Percentiles rank a stretch among this genome's conserved stretches.
Evolutionary conservation across 2,329 filamentous ascomycete genomes (phyloP).

Genomic region (Fusarium pininemorale): DNA sequence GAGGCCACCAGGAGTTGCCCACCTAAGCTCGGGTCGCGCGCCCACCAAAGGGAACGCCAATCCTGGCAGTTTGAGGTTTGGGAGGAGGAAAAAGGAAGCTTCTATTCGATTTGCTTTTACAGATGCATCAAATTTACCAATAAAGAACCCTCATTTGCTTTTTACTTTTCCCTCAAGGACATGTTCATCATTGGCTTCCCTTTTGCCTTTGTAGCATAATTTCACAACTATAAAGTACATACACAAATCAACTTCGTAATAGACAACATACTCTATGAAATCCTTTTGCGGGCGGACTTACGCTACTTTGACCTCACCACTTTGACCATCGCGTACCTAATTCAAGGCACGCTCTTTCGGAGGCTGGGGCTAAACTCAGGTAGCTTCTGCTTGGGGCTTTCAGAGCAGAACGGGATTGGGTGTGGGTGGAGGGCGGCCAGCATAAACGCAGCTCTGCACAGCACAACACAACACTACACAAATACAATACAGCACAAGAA

Average conservation of each 20-base stretch:
- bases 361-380: slow-evolving; percentile 31
- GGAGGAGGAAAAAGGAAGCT: slow-evolving; percentile 20
- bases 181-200: background rate
- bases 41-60: slow-evolving; percentile 14
- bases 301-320: slow-evolving; percentile 30
- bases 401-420: slow-evolving; percentile 26
- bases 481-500: slow-evolving; percentile 11
- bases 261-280: background rate
- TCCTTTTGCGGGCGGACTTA: slow-evolving; percentile 14
- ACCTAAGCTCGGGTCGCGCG: slow-evolving; percentile 13
- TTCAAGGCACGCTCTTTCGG: slow-evolving; percentile 36
- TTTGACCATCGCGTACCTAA: slow-evolving; percentile 17
- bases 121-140: slow-evolving; percentile 11
- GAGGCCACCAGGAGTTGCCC: slow-evolving; percentile 35
- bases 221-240: background rate
- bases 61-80: background rate
- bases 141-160: background rate
- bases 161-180: background rate
- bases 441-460: slow-evolving; percentile 13
- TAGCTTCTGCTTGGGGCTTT: slow-evolving; percentile 27
- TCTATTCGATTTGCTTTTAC: slow-evolving; percentile 26
- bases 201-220: background rate
- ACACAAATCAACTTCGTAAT: background rate
- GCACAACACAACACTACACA: slow-evolving; percentile 19
- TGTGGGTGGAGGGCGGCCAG: slow-evolving; percentile 30